Conservation (phyloP, 257 asterid species). For the Pogostemon cablin region DNA sequence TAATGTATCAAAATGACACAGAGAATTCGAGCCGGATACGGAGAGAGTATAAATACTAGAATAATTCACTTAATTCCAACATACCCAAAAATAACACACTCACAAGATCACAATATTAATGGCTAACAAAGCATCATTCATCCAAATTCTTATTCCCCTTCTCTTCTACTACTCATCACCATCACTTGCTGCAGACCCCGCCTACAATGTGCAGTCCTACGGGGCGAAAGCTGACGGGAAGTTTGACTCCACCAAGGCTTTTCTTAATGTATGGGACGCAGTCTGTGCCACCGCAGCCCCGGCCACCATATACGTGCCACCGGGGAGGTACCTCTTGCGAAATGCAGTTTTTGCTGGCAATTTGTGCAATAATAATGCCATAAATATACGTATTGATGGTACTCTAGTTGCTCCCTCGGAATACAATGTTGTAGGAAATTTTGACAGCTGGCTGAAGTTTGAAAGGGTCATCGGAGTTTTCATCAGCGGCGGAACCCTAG, state of each 20-base stretch:
- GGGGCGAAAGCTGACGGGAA: slow-evolving; percentile 53
- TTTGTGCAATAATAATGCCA: slow-evolving; percentile 44
- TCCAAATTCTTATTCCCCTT: not conserved
- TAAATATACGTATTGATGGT: slow-evolving; percentile 51
- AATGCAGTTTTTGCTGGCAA: slow-evolving; percentile 36
- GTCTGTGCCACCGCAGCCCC: slow-evolving; percentile 47
- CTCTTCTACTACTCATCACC: slow-evolving; percentile 17
- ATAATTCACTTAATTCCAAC: not conserved
- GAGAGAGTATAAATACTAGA: slow-evolving; percentile 31
- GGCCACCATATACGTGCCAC: slow-evolving; percentile 51
- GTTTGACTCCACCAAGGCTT: slow-evolving; percentile 44
- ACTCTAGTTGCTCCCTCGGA: slow-evolving; percentile 60
- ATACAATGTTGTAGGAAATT: slow-evolving; percentile 42
- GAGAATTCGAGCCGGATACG: too few relatives aligned
- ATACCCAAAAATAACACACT: not conserved
- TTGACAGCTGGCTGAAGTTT: slow-evolving; percentile 52
- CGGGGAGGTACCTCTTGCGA: slow-evolving; percentile 46
- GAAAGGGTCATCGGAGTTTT: slow-evolving; percentile 56
- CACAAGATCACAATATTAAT: slow-evolving; percentile 8
- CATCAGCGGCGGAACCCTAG: slow-evolving; percentile 55
- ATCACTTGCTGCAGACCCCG: slow-evolving; percentile 33
- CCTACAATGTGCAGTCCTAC: slow-evolving; percentile 37
- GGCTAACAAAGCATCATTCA: slow-evolving; percentile 28
- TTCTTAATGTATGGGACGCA: slow-evolving; percentile 48
- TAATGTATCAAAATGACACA: too few relatives aligned